phyloP scores from a whole-genome alignment of 768 basidiomycete genomes.

The Harrya chromipes region DNA sequence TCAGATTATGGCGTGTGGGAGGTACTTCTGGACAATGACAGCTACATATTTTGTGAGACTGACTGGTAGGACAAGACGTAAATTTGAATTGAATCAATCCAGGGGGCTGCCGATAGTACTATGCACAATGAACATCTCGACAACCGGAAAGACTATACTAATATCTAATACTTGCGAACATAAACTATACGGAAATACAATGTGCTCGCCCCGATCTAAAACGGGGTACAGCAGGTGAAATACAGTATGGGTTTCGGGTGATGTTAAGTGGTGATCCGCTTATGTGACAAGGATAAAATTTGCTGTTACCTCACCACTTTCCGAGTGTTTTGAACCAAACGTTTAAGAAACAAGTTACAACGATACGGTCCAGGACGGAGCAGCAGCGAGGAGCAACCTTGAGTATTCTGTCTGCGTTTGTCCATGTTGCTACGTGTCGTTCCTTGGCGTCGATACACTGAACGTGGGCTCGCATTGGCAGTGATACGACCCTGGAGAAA shows the following conservation, averaged over 20 bases:
- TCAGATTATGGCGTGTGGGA: background rate
- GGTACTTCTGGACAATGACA: too few species aligned
- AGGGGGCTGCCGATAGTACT: too few species aligned
- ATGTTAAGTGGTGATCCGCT: background rate
- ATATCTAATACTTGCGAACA: slow-evolving; percentile 12
- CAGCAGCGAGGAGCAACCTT: slow-evolving; percentile 40
- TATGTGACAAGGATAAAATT: background rate
- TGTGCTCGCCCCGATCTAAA: slow-evolving; percentile 3
- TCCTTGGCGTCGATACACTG: slow-evolving; percentile 52
- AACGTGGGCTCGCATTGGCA: background rate
- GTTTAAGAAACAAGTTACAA: slow-evolving; percentile 53
- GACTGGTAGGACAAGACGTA: too few species aligned
- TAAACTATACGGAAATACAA: slow-evolving; percentile 21
- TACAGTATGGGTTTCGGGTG: slow-evolving; percentile 6
- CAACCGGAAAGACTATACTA: background rate
- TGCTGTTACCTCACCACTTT: slow-evolving; percentile 35
- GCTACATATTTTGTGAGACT: too few species aligned
- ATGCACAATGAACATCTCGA: background rate
- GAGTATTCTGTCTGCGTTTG: slow-evolving; percentile 36
- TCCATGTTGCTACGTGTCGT: slow-evolving; percentile 47
- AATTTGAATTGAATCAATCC: too few species aligned
- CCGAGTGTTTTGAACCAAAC: slow-evolving; percentile 46
- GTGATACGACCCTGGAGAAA: background rate
- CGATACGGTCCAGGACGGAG: slow-evolving; percentile 45
- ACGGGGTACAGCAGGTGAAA: background rate